These are phyloP conservation scores for Asterella californica DNA, from an alignment of 225 moss, liverwort and hornwort species.

Conservation along the genomic window DNA sequence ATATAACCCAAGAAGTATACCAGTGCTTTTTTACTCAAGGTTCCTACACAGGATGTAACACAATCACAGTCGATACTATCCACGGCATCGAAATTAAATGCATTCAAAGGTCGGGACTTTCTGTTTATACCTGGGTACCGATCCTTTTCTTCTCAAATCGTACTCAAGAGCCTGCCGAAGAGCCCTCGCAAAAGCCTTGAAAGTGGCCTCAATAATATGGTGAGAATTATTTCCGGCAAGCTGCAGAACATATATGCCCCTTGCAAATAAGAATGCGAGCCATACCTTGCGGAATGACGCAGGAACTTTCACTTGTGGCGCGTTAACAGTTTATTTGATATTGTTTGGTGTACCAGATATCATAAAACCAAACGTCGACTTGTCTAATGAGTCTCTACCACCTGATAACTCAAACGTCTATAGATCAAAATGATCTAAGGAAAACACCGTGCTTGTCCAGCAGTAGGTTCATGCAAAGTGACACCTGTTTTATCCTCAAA, in stretches of 20 bases:
- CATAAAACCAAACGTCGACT: neutral
- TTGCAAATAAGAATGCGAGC: neutral
- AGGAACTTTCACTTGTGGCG: neutral
- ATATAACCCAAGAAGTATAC: no score
- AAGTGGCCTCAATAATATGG: slow-evolving; percentile 81
- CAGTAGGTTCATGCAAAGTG: neutral
- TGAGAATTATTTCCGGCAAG: slow-evolving; percentile 78
- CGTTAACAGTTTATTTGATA: neutral
- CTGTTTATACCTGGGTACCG: slow-evolving; percentile 51
- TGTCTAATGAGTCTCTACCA: neutral
- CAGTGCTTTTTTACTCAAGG: no score
- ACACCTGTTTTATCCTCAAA: neutral
- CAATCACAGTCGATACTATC: no score
- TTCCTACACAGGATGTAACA: no score
- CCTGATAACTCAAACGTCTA: neutral
- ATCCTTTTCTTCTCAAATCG: slow-evolving; percentile 68
- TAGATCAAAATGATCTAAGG: neutral
- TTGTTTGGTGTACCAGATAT: neutral
- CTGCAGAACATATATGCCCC: slow-evolving; percentile 31
- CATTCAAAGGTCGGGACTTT: neutral
- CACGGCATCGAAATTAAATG: neutral
- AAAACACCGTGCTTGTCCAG: neutral
- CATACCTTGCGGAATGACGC: neutral
- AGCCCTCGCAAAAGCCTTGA: slow-evolving; percentile 80
- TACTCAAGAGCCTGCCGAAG: slow-evolving; percentile 73